Evolutionary conservation across 768 basidiomycete species (phyloP).

Genomic region (Lactarius sp.): DNA sequence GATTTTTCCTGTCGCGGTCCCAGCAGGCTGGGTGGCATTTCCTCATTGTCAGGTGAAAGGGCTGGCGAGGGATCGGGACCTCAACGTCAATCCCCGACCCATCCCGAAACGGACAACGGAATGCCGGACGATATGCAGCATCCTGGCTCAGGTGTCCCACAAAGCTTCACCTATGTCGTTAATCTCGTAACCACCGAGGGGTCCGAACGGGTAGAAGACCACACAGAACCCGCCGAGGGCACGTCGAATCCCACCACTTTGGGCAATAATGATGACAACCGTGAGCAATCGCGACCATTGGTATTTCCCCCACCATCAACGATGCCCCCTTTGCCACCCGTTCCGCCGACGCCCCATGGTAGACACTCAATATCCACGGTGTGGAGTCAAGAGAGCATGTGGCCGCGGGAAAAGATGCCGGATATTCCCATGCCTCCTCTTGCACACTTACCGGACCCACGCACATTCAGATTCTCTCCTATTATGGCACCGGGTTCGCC

Average conservation of each 20-base stretch:
- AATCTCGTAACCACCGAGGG: neutral
- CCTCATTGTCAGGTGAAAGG: neutral
- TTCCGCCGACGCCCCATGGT: neutral
- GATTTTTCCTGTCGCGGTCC: constrained; percentile 12
- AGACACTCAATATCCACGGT: constrained; percentile 16
- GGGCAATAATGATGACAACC: neutral
- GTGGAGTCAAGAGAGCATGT: constrained; percentile 22
- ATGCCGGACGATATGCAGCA: neutral
- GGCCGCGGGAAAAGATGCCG: constrained; percentile 11
- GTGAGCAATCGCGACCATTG: neutral
- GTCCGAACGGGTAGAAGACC: neutral
- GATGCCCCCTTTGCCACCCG: neutral
- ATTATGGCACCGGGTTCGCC: neutral
- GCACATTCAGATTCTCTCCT: neutral
- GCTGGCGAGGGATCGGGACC: neutral
- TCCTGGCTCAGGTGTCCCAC: neutral
- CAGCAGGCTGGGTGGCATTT: constrained; percentile 15
- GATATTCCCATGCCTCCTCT: constrained; percentile 9
- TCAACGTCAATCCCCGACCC: neutral
- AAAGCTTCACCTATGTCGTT: neutral
- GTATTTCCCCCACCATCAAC: neutral
- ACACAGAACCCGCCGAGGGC: neutral
- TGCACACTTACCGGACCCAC: constrained; percentile 2
- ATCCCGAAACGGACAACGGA: neutral
- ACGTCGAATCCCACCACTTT: neutral